Conservation (phyloP, 306 rosid genomes). For the Pyrus betulifolia region DNA sequence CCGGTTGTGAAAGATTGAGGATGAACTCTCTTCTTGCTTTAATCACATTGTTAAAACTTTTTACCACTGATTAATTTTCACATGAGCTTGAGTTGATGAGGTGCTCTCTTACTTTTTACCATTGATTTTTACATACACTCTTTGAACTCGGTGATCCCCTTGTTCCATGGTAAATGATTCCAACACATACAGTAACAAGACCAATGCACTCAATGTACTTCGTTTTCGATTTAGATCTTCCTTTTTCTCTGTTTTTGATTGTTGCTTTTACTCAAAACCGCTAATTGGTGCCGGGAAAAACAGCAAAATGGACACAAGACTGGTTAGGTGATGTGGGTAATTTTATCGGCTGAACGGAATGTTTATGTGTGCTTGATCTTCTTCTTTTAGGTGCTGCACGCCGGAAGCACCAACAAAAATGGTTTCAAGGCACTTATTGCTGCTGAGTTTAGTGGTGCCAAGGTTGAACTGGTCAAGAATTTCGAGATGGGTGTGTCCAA, state of each 20-base stretch:
- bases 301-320: neutral
- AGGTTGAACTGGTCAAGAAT: slow-evolving; percentile 34
- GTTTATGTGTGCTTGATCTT: neutral
- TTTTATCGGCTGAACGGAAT: neutral
- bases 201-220: neutral
- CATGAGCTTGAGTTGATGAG: neutral
- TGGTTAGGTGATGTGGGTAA: neutral
- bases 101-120: neutral
- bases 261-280: neutral
- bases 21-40: neutral
- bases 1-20: too few relatives aligned
- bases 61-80: too few relatives aligned
- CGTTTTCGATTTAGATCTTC: neutral
- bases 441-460: slow-evolving; percentile 54
- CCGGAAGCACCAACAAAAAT: slow-evolving; percentile 43
- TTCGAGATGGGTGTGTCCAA: slow-evolving; percentile 69
- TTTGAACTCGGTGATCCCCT: neutral
- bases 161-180: neutral
- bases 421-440: slow-evolving; percentile 57
- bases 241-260: neutral
- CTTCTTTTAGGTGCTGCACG: slow-evolving; percentile 43
- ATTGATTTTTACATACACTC: neutral
- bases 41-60: neutral
- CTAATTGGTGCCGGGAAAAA: neutral
- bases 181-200: neutral